Base-by-base conservation (phyloP, 208 protist species). In the Trypanosoma mega region DNA sequence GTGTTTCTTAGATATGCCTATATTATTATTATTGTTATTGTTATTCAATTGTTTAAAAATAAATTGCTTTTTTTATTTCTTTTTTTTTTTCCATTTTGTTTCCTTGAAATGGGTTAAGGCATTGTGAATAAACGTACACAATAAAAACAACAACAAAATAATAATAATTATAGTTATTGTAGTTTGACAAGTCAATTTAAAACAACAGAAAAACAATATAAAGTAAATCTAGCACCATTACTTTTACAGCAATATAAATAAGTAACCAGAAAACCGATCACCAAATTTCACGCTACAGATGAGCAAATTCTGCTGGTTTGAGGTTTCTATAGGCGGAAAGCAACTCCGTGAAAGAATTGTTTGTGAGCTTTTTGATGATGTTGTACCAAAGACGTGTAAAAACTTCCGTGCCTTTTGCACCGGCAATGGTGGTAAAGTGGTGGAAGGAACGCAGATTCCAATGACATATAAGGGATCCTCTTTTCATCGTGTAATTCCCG, bases 401-500 rank as follows among this genome's bases (percentile, higher is more conserved):
- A 98, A 98, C 76, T 98, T 98, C 72, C 75, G 90, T 26, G 64
- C 86, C 53, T 76, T 99, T 21, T 96, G 90, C 75, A 92, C 85
- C 0, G 92, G 95, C 55, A 94, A 97, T 63, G 68, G 87, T 43
- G 85, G 93, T 56, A 85, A 87, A 52, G 76, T 56, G 27, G 68
- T 82, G n/a, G 70, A 90, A 49, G 78, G 70, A 2, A 78, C 86
- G 39, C 60, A 68, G 33, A 80, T 83, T 24, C 73, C 78, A 30
- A 95, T 98, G 82, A 83, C 82, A 27, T 99, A 98, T 78, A 92
- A 96, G 46, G 83, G 82, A 34, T 85, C 70, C 56, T 81, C 63
- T 18, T 98, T 99, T 72, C 97, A 99, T 68, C 84, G 97, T 41
- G 85, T 99, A 52, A 98, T 99, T 47, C 16, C 59, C 0, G 82